Evolutionary conservation across 1,139 yeast genomes (phyloP), one percentile per base, ranked within the genome.

Genomic region (Protomyces lactucae-debilis): DNA sequence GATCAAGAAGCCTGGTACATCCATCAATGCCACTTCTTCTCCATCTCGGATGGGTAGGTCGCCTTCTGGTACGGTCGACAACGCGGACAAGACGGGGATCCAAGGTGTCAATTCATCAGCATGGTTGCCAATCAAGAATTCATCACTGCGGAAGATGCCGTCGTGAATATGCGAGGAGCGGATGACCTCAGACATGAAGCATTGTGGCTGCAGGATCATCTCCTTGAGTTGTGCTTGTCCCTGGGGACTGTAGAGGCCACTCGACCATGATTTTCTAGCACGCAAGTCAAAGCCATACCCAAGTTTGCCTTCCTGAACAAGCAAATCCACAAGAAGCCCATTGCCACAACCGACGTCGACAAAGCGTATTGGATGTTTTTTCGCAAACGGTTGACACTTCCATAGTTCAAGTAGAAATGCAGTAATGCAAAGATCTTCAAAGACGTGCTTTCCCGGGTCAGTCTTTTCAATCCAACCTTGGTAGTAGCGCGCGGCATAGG

Each of bases 261-360:
- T 43, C 18, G 43, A 9, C 99, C 99, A 93, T 0, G 97, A 88
- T 72, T 92, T 92, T 65, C 99, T 80, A 2, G 85, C 83, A 59
- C 99, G 79, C 0, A 97, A 97, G 76, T 93, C 99, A 28, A 92
- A 84, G 8, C 98, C 99, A 64, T 81, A 76, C 1, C 98, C 98
- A 46, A 73, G 77, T 70, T 83, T 88, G 0, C 98, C 98, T 76
- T 92, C 98, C 78, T 79, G 78, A 12, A 82, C 78, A 55, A 93
- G 78, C 32, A 93, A 83, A 71, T 88, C 83, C 6, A 90, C 96
- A 60, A 93, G 77, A 21, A 90, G 79, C 1, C 98, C 99, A 75
- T 93, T 93, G 8, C 99, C 99, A 77, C 99, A 93, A 0, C 99
- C 99, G 65, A 92, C 75, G 74, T 93, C 99, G 67, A 95, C 81